Percentiles rank a stretch among this genome's conserved stretches.
Evolutionary conservation across 2,329 filamentous ascomycete genomes (phyloP).

Genomic region (Diaporthe ilicicola): DNA sequence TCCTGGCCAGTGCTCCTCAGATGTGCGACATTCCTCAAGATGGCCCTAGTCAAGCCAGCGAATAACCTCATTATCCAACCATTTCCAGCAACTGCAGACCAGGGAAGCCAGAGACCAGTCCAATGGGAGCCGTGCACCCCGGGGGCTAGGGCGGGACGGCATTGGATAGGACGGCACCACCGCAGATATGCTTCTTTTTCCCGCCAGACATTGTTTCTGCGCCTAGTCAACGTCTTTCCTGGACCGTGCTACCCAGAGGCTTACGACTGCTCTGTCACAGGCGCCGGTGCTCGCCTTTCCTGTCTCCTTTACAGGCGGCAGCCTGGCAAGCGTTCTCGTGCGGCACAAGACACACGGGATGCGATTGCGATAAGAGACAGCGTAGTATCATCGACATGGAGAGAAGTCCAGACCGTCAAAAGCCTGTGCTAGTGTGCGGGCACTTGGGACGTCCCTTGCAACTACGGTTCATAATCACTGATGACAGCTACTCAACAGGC

Average conservation of each 20-base stretch:
- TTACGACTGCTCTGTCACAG: conserved; percentile 19
- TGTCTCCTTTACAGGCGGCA: conserved; percentile 10
- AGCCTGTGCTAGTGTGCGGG: conserved; percentile 2
- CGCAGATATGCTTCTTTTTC: conserved; percentile 16
- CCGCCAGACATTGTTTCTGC: conserved; percentile 31
- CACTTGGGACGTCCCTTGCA: conserved; percentile 15
- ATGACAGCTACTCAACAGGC: neutral
- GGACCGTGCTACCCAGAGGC: conserved; percentile 24
- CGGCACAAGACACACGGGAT: conserved; percentile 19
- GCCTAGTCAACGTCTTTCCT: conserved; percentile 27
- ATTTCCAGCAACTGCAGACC: conserved; percentile 21
- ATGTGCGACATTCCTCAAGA: conserved; percentile 26
- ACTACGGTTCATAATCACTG: neutral
- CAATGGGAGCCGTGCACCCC: conserved; percentile 17
- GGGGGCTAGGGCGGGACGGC: conserved; percentile 25
- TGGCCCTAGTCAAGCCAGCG: conserved; percentile 23
- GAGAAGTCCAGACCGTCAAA: neutral
- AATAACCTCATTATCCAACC: conserved; percentile 18
- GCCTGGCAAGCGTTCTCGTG: conserved; percentile 11
- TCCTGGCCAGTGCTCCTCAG: conserved; percentile 29
- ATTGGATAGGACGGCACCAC: conserved; percentile 6
- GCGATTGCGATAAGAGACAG: conserved; percentile 5
- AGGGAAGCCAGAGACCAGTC: conserved; percentile 26
- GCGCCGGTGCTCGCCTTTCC: conserved; percentile 30
- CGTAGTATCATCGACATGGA: neutral